Evolutionary conservation across 768 basidiomycete species (phyloP).

Genomic region (Trametes cinnabarina): DNA sequence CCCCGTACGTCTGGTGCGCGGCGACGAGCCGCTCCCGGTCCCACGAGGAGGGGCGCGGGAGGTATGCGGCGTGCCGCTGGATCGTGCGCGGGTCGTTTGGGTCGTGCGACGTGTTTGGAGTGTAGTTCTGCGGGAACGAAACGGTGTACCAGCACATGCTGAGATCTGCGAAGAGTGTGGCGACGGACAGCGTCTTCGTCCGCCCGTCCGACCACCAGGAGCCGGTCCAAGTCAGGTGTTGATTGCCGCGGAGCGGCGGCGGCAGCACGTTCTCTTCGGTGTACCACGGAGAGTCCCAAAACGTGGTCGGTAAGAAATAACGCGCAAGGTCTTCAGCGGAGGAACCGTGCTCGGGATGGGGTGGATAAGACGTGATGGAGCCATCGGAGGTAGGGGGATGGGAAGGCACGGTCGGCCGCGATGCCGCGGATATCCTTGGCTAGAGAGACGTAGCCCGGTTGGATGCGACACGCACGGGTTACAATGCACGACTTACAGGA

Average conservation of each 20-base stretch:
- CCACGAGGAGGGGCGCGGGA: constrained; percentile 39
- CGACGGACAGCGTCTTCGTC: constrained; percentile 33
- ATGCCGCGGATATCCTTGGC: background rate
- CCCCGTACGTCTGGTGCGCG: constrained; percentile 49
- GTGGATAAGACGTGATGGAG: constrained; percentile 34
- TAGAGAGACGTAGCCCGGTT: background rate
- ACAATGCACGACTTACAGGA: constrained; percentile 4
- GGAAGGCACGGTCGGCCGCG: background rate
- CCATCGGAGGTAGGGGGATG: background rate
- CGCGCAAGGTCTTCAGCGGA: constrained; percentile 42
- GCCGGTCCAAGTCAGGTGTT: constrained; percentile 18
- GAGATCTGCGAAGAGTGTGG: constrained; percentile 47
- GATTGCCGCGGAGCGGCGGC: constrained; percentile 31
- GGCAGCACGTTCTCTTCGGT: constrained; percentile 28
- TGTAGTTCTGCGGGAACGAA: constrained; percentile 31
- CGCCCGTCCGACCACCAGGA: constrained; percentile 32
- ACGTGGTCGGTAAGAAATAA: constrained; percentile 42
- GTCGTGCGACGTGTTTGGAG: constrained; percentile 21
- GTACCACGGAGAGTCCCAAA: constrained; percentile 46
- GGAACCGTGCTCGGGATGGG: constrained; percentile 33
- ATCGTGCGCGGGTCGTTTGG: constrained; percentile 32
- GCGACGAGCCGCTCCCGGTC: constrained; percentile 35
- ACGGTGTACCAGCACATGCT: constrained; percentile 50
- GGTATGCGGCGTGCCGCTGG: constrained; percentile 38
- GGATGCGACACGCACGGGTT: background rate